Conservation (phyloP, 306 rosid genomes). For the Heteromeles arbutifolia region DNA sequence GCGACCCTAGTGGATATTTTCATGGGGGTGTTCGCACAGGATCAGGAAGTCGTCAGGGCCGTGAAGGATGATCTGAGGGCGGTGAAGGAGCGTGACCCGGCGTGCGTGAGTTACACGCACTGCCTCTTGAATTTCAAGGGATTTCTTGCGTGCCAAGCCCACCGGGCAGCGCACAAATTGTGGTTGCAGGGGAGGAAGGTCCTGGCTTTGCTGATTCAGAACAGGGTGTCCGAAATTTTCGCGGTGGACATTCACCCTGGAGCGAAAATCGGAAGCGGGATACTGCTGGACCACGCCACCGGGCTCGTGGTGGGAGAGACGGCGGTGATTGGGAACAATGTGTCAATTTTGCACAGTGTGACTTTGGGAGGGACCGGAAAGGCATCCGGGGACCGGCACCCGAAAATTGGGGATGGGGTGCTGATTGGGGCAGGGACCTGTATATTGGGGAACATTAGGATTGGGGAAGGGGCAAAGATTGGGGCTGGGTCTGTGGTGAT, state of each 20-base stretch:
- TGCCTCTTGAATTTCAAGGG: constrained; percentile 82
- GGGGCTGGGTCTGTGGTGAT: constrained; percentile 90
- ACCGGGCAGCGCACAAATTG: constrained; percentile 59
- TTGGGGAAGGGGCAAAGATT: constrained; percentile 81
- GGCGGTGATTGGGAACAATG: constrained; percentile 81
- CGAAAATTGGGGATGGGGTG: constrained; percentile 91
- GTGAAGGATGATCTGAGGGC: constrained; percentile 51
- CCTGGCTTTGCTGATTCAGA: constrained; percentile 65
- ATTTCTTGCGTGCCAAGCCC: constrained; percentile 69
- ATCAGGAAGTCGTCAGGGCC: constrained; percentile 29
- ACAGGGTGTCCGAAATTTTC: constrained; percentile 69
- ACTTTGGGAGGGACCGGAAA: constrained; percentile 96
- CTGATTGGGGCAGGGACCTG: constrained; percentile 88
- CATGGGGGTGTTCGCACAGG: constrained; percentile 26
- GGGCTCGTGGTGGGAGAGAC: constrained; percentile 91
- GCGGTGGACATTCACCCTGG: constrained; percentile 90
- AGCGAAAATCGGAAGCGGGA: constrained; percentile 65
- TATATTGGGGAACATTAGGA: constrained; percentile 67
- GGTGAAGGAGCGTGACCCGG: constrained; percentile 78
- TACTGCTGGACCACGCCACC: constrained; percentile 83
- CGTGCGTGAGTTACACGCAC: constrained; percentile 67
- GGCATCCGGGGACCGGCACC: constrained; percentile 70
- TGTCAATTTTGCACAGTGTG: constrained; percentile 82
- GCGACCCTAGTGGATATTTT: constrained; percentile 48
- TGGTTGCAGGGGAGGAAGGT: constrained; percentile 57